These are phyloP conservation scores for Sporisorium iseilematis-ciliati DNA, from an alignment of 1,284 basidiomycete genomes.

Conservation along the genomic window DNA sequence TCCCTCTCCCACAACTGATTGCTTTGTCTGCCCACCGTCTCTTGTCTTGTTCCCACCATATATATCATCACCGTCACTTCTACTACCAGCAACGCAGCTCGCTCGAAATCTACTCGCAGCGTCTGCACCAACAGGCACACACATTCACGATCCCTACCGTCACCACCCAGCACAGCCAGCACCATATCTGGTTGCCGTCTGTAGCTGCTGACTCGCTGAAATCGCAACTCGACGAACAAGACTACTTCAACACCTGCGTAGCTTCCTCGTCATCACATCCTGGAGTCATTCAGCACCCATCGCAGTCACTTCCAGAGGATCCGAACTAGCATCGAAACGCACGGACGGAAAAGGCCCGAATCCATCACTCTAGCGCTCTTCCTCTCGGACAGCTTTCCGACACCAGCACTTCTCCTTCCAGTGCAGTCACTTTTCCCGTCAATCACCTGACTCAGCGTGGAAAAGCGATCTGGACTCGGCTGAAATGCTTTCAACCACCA, in stretches of 20 bases:
- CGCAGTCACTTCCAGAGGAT: not conserved
- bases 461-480: not conserved
- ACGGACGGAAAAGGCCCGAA: not conserved
- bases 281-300: not conserved
- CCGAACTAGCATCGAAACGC: not conserved
- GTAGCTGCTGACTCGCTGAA: not conserved
- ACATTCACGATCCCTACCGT: constrained; percentile 5
- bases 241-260: not conserved
- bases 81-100: not conserved
- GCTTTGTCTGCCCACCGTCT: not conserved
- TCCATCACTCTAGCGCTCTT: not conserved
- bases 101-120: not conserved
- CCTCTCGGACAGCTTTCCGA: not conserved
- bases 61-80: not conserved
- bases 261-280: not conserved
- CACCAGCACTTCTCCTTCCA: not conserved
- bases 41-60: not conserved
- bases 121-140: not conserved
- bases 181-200: not conserved
- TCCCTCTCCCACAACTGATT: too few relatives aligned
- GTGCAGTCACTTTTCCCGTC: not conserved
- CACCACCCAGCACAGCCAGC: not conserved
- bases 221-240: too few relatives aligned
- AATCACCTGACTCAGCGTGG: not conserved
- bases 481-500: constrained; percentile 39